Evolutionary conservation across 371 early-diverging fungal genomes (phyloP).

Genomic region (Astathelohania contejeani): DNA sequence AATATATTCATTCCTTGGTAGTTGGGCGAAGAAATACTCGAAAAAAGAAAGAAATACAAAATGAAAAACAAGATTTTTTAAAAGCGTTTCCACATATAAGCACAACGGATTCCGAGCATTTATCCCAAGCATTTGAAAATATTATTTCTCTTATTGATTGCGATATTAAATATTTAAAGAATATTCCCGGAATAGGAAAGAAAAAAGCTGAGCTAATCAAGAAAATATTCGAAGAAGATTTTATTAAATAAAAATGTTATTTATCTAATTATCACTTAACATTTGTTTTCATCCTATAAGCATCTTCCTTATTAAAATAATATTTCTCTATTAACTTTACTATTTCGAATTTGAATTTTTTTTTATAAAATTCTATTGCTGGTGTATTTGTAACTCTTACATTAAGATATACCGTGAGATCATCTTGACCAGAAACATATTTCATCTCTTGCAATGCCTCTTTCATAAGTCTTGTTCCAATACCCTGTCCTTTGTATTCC

Average conservation of each 20-base stretch:
- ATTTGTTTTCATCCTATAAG: constrained; percentile 1
- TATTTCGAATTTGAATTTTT: background rate
- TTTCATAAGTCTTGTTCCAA: background rate
- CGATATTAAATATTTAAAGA: constrained; percentile 12
- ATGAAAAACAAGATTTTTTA: constrained; percentile 27
- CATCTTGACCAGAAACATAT: background rate
- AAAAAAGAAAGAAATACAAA: constrained; percentile 21
- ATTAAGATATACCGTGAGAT: background rate
- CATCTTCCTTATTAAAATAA: background rate
- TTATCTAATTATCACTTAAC: no score
- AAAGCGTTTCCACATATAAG: constrained; percentile 24
- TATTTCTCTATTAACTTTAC: background rate
- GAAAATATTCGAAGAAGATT: constrained; percentile 18
- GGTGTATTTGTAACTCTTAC: background rate
- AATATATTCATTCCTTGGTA: constrained; percentile 34
- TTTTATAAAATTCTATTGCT: background rate
- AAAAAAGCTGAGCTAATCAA: constrained; percentile 13
- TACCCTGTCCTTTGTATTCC: background rate
- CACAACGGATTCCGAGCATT: constrained; percentile 13
- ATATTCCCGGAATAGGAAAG: constrained; percentile 25
- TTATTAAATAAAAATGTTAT: constrained; percentile 20
- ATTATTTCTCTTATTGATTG: constrained; percentile 14
- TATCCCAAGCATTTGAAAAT: constrained; percentile 8
- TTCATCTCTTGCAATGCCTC: background rate
- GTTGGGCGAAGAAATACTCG: constrained; percentile 20